Base-by-base conservation (phyloP, 202 grass and related monocot species). In the Eragrostis tef region DNA sequence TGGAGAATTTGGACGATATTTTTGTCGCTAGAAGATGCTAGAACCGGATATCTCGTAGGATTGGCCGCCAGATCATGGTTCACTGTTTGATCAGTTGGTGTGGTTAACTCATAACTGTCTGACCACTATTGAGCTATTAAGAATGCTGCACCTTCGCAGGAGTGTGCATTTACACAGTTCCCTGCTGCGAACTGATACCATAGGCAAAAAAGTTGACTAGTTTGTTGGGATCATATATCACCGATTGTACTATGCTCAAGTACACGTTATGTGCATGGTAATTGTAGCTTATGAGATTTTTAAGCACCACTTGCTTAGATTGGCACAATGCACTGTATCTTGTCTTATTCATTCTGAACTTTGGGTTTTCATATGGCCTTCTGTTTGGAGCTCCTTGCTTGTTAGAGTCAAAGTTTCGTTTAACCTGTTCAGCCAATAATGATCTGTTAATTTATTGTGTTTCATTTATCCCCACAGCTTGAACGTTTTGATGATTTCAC, bases 401-500 rank as follows among this genome's bases (percentile, higher is more conserved):
- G 10, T 65, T n/a, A 7, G 25, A 82, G 0, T 39, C 19, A 34
- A 67, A 27, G 59, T 76, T 52, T 19, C 14, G 43, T 60, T 46
- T 13, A 76, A 73, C 19, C 39, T 21, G 11, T 72, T 17, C 25
- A 85, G 19, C 8, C 56, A 48, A 46, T 25, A 62, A 60, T 44
- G 61, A 59, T 61, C n/a, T 51, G 8, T 34, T 79, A 14, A 69
- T 75, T 57, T 80, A 68, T 62, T 16, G 41, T 41, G 43, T 50
- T 64, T 47, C 22, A 12, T 83, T 67, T 80, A 22, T 82, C 22
- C 67, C 12, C 39, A 54, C 90, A 98, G 96, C 73, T 91, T 43
- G 87, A 87, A 70, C 85, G 89, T 21, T 98, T 98, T 21, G 89
- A 98, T 77, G 96, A 98, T 91, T 98, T 98, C 76, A 98, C 92